phyloP scores from a whole-genome alignment of 2,329 filamentous ascomycete species.

The Venturia nashicola region DNA sequence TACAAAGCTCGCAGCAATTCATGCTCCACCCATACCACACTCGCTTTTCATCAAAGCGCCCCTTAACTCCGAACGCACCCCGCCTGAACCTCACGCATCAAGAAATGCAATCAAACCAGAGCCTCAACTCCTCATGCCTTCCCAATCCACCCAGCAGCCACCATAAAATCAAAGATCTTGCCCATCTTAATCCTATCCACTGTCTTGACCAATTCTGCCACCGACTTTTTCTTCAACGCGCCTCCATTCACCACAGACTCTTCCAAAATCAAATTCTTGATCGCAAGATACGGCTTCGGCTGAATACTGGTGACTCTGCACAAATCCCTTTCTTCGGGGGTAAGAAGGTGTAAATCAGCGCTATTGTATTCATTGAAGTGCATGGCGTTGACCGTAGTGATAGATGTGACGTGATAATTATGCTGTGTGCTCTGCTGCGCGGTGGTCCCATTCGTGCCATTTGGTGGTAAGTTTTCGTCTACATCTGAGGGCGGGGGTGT shows the following conservation, averaged over 20 bases:
- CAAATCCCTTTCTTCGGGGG: conserved; percentile 70
- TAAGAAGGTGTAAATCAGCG: conserved; percentile 74
- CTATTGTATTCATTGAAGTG: conserved; percentile 50
- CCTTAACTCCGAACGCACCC: neutral
- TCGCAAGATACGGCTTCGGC: conserved; percentile 87
- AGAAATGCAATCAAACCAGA: neutral
- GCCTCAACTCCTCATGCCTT: conserved; percentile 38
- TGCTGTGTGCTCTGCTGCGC: neutral
- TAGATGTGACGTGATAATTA: neutral
- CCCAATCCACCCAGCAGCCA: conserved; percentile 81
- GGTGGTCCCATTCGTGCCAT: conserved; percentile 33
- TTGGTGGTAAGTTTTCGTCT: conserved; percentile 28
- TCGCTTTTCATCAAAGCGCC: neutral
- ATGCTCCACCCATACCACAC: neutral
- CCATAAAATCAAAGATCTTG: conserved; percentile 87
- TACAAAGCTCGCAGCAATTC: neutral
- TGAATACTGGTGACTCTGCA: conserved; percentile 76
- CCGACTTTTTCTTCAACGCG: conserved; percentile 83
- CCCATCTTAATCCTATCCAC: conserved; percentile 78
- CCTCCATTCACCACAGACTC: conserved; percentile 86
- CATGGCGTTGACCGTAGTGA: conserved; percentile 24
- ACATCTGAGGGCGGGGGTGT: conserved; percentile 24
- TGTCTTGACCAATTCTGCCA: conserved; percentile 62
- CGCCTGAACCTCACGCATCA: neutral
- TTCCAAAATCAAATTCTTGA: conserved; percentile 85